Percentiles rank a stretch among this genome's conserved stretches.
These are phyloP conservation scores for Agroathelia rolfsii DNA, from an alignment of 1,284 basidiomycete species.

Conservation along the genomic window DNA sequence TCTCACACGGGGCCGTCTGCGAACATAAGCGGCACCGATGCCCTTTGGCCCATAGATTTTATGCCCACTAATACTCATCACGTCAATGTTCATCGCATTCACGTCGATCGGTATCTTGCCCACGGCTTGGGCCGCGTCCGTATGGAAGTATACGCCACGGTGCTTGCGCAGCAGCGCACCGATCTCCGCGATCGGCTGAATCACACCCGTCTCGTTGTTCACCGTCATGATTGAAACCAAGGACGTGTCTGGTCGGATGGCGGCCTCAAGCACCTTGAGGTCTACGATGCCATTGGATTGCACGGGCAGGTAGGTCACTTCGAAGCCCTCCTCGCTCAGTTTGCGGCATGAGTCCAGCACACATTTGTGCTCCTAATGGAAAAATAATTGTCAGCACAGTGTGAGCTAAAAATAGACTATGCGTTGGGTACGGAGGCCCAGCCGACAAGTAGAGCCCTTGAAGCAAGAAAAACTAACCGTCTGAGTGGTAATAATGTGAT, in stretches of 20 bases:
- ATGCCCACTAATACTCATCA: constrained; percentile 95
- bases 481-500: constrained; percentile 86
- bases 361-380: constrained; percentile 91
- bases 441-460: too few relatives aligned
- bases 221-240: constrained; percentile 97
- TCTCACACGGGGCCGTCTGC: constrained; percentile 86
- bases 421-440: background rate
- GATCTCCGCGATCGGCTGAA: constrained; percentile 96
- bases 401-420: constrained; percentile 1
- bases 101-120: constrained; percentile 91
- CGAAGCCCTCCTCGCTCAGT: constrained; percentile 94
- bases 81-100: constrained; percentile 91
- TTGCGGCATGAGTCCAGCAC: constrained; percentile 97
- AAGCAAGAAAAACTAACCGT: constrained; percentile 45
- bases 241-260: constrained; percentile 82
- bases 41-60: constrained; percentile 99
- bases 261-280: constrained; percentile 65
- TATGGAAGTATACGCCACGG: constrained; percentile 91
- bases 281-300: constrained; percentile 79
- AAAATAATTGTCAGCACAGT: constrained; percentile 5
- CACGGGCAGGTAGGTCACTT: constrained; percentile 95
- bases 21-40: constrained; percentile 89
- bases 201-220: constrained; percentile 99
- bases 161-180: constrained; percentile 77
- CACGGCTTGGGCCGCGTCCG: constrained; percentile 93